Evolutionary conservation across 1,139 yeast genomes (phyloP).

Genomic region (Protomyces pachydermus): DNA sequence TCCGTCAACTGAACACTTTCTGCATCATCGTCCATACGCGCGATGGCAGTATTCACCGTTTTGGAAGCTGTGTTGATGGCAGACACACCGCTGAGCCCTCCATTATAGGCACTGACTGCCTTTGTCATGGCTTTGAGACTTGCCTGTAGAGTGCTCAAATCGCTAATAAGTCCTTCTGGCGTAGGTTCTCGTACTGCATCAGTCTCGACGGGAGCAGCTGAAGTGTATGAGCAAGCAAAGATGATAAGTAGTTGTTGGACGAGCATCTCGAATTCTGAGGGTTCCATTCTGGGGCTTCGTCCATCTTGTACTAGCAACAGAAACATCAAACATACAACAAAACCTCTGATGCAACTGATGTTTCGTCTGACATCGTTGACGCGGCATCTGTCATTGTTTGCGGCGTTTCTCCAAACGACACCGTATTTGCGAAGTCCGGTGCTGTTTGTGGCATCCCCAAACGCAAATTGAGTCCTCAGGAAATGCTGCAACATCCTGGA

Average conservation of each 20-base stretch:
- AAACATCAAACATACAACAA: not conserved
- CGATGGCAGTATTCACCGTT: not conserved
- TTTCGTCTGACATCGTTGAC: not conserved
- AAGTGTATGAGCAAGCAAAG: not conserved
- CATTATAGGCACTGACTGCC: not conserved
- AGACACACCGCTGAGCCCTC: not conserved
- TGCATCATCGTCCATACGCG: not conserved
- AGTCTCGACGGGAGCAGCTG: not conserved
- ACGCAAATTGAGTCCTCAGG: not conserved
- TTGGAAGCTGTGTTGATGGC: not conserved
- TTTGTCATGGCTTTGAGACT: not conserved
- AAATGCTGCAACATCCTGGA: not conserved
- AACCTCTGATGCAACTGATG: not conserved
- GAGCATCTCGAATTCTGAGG: not conserved
- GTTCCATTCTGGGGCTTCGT: not conserved
- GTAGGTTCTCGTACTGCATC: not conserved
- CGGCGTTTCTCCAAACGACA: too few species aligned
- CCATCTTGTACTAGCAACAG: not conserved
- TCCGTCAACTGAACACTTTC: not conserved
- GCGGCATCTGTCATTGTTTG: not conserved
- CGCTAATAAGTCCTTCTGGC: not conserved
- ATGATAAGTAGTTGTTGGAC: too few species aligned
- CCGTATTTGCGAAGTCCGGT: too few species aligned
- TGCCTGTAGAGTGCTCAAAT: not conserved
- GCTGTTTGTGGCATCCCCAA: too few species aligned